phyloP scores from a whole-genome alignment of 306 rosid species.

The Purshia tridentata region DNA sequence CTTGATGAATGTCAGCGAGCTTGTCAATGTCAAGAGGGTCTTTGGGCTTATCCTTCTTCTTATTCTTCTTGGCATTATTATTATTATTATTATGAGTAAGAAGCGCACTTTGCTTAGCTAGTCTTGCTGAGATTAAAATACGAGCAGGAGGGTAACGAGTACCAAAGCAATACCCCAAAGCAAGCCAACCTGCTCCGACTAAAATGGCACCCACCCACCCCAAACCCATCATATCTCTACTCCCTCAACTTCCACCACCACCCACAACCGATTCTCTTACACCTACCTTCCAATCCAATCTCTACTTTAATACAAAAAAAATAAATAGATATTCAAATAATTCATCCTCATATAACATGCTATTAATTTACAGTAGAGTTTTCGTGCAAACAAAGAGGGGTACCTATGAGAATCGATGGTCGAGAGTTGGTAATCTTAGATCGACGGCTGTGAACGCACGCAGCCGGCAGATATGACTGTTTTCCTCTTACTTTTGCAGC shows the following conservation, averaged over 20 bases:
- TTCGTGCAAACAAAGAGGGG: no score
- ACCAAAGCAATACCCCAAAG: constrained; percentile 76
- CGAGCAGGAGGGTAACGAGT: constrained; percentile 64
- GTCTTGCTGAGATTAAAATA: constrained; percentile 34
- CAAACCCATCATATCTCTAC: constrained; percentile 51
- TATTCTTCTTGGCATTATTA: constrained; percentile 33
- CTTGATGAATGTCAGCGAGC: constrained; percentile 66
- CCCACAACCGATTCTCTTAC: not conserved
- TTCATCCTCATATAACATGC: not conserved
- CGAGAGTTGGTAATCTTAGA: constrained; percentile 3
- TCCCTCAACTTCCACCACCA: constrained; percentile 2
- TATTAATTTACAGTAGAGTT: no score
- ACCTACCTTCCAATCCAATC: not conserved
- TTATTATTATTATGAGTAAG: constrained; percentile 18
- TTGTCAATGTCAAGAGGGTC: constrained; percentile 72
- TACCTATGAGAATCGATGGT: not conserved
- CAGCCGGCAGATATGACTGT: not conserved
- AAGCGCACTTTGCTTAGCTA: constrained; percentile 32
- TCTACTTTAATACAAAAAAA: not conserved
- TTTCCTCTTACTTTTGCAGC: not conserved
- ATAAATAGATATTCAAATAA: not conserved
- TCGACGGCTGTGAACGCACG: not conserved
- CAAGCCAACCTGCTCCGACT: constrained; percentile 88
- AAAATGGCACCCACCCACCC: constrained; percentile 76
- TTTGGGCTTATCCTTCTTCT: constrained; percentile 45